Evolutionary conservation across 176 grass and related monocot genomes (phyloP).

Genomic region (Hsuehochloa calcarea): DNA sequence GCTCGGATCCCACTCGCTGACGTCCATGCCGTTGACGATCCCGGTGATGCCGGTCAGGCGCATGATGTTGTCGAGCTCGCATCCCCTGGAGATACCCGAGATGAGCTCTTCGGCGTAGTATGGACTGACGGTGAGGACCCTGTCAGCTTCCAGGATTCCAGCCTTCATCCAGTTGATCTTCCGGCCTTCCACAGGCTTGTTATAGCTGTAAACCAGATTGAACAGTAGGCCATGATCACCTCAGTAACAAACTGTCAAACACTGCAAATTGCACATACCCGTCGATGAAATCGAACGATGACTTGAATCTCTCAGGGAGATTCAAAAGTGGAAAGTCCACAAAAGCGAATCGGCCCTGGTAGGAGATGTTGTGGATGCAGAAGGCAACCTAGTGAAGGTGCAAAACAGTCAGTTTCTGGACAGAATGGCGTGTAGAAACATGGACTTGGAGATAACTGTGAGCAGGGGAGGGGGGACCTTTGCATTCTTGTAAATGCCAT

Average conservation of each 20-base stretch:
- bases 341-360: conserved; percentile 75
- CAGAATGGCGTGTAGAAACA: background rate
- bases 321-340: conserved; percentile 58
- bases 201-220: conserved; percentile 42
- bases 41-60: conserved; percentile 58
- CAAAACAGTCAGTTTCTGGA: conserved; percentile 19
- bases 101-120: conserved; percentile 88
- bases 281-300: conserved; percentile 85
- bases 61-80: conserved; percentile 77
- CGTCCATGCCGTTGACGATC: conserved; percentile 95
- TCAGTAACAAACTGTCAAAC: no score
- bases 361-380: conserved; percentile 99
- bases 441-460: background rate
- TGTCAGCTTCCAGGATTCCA: conserved; percentile 64
- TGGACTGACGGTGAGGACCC: conserved; percentile 77
- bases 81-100: conserved; percentile 69
- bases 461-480: conserved; percentile 35
- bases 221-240: background rate
- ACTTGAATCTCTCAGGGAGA: conserved; percentile 70
- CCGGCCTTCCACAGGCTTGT: conserved; percentile 78
- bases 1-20: conserved; percentile 81
- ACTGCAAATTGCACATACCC: conserved; percentile 42
- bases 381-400: conserved; percentile 61
- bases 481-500: conserved; percentile 74
- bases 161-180: conserved; percentile 99